phyloP scores from a whole-genome alignment of 2,329 filamentous ascomycete species.

The Colletotrichum camelliae region DNA sequence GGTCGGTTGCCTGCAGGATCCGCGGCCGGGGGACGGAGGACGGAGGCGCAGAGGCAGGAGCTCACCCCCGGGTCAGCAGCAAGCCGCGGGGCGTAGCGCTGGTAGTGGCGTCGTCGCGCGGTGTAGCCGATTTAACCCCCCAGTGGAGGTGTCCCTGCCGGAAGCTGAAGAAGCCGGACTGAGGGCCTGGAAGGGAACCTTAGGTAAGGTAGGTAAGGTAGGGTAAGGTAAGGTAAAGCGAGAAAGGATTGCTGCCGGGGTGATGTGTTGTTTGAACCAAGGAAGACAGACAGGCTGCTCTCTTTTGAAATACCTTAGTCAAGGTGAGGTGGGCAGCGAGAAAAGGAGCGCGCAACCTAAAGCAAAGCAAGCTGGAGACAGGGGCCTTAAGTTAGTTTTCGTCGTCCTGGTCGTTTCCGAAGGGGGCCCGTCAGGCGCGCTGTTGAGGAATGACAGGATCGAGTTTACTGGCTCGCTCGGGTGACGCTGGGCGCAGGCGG shows the following conservation, averaged over 20 bases:
- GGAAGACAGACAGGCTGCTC: neutral
- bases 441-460: neutral
- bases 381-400: neutral
- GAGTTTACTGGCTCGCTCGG: neutral
- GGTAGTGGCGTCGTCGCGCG: slow-evolving; percentile 1
- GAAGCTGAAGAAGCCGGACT: neutral
- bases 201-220: neutral
- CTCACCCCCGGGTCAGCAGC: neutral
- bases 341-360: neutral
- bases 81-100: slow-evolving; percentile 4
- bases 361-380: neutral
- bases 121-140: neutral
- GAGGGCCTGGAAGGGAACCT: neutral
- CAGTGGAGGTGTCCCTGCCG: neutral
- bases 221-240: neutral
- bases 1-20: neutral
- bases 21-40: neutral
- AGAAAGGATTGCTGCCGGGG: neutral
- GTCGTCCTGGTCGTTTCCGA: neutral
- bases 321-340: neutral
- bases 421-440: neutral
- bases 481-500: neutral
- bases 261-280: neutral
- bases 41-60: neutral
- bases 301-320: neutral